Base-by-base conservation (phyloP, 176 grass and related monocot species). In the Cocos nucifera region DNA sequence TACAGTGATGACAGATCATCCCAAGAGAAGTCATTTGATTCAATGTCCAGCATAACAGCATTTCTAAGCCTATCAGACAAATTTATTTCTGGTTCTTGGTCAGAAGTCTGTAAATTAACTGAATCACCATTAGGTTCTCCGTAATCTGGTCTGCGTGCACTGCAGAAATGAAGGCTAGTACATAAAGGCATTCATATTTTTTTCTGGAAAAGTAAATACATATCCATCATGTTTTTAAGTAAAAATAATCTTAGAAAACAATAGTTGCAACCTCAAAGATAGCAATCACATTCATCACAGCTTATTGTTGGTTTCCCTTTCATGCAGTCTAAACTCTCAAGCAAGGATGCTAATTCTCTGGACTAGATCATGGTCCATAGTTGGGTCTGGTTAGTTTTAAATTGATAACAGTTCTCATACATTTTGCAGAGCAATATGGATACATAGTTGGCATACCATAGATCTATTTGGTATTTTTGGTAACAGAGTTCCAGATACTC, bases 51-150 rank as follows among this genome's bases (percentile, higher is more conserved):
- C 78, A 79, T 79, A 35, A 72, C 74, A 74, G 85, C 83, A 50
- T 83, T 80, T 52, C 78, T 80, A 81, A 96, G 80, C 64, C 83
- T 96, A n/a, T 87, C 78, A 74, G 75, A 80, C 17, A 96, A 80
- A 59, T 29, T 85, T 69, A 75, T 57, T 72, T 87, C 78, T 26
- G 83, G 80, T 55, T 77, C 52, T 44, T 80, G 63, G 17, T 67
- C 24, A 67, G 51, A 73, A 64, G 66, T 69, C 20, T 51, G 17
- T 6, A 57, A 57, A 17, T 73, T 60, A 28, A 64, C 55, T 50
- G 65, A 27, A 76, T 52, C 66, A 28, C 35, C 54, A 51, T 67
- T 69, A 79, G 24, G 49, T 62, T 87, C 58, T 59, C 29, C 57
- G 17, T 28, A 54, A 71, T 71, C 72, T 27, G 57, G 23, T 54